Percentiles rank a stretch among this genome's conserved stretches.
Conservation (phyloP, 2,329 filamentous ascomycete species). For the Sphaerulina vaccinii region DNA sequence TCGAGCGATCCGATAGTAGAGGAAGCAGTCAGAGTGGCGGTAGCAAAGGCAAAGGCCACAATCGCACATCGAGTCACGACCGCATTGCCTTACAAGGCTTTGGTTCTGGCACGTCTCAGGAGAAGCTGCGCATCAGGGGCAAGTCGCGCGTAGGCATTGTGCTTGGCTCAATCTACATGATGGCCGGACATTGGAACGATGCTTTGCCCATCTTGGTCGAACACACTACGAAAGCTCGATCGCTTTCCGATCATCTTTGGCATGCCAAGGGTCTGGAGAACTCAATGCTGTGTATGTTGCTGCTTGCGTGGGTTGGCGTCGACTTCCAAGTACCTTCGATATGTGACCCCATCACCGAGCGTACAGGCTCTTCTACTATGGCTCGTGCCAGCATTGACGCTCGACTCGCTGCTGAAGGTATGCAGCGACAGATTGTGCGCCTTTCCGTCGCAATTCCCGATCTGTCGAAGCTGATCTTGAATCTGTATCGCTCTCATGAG, state of each 20-base stretch:
- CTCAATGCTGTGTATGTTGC: constrained; percentile 75
- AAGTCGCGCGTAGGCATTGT: constrained; percentile 77
- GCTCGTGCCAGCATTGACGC: constrained; percentile 29
- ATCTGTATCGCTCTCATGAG: constrained; percentile 65
- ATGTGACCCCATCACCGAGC: constrained; percentile 34
- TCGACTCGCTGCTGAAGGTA: constrained; percentile 25
- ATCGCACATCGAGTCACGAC: constrained; percentile 50
- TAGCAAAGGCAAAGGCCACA: constrained; percentile 22
- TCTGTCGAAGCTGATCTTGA: constrained; percentile 70
- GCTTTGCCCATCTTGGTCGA: constrained; percentile 81
- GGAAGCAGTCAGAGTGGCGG: constrained; percentile 23
- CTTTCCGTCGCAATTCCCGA: constrained; percentile 66
- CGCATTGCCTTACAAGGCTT: constrained; percentile 66
- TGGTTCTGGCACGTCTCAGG: constrained; percentile 53
- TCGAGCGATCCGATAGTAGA: constrained; percentile 40
- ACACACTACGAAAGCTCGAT: constrained; percentile 72
- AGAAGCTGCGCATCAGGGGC: constrained; percentile 69
- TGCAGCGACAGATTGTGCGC: constrained; percentile 44
- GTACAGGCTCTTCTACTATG: constrained; percentile 25
- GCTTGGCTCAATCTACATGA: constrained; percentile 80
- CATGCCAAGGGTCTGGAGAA: constrained; percentile 92
- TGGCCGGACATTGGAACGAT: constrained; percentile 86
- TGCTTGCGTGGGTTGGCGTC: constrained; percentile 79
- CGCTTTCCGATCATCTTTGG: constrained; percentile 90
- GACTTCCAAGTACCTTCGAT: constrained; percentile 68